Conservation (phyloP, 371 early-diverging fungal genomes). For the Conidiobolus incongruus region DNA sequence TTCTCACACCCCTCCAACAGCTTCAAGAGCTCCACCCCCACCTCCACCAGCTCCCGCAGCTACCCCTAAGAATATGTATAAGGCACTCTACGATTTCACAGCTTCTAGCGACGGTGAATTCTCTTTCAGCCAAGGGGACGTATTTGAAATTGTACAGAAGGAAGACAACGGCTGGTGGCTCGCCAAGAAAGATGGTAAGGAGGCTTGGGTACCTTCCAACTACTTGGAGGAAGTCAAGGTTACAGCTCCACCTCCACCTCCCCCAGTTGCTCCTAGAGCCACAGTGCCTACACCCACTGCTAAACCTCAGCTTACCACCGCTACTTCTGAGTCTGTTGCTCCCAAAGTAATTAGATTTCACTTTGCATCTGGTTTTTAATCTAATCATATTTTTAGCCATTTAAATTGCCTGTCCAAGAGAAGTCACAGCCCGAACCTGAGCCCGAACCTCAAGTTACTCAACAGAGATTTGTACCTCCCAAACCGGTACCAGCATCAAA, state of each 20-base stretch:
- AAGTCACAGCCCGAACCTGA: neutral
- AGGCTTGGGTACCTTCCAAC: slow-evolving; percentile 73
- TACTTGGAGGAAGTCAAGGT: slow-evolving; percentile 35
- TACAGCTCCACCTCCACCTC: slow-evolving; percentile 25
- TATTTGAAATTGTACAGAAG: slow-evolving; percentile 52
- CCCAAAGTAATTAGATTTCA: neutral
- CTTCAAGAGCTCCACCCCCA: slow-evolving; percentile 24
- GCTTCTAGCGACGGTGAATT: slow-evolving; percentile 39
- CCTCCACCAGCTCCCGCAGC: slow-evolving; percentile 25
- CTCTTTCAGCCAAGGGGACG: slow-evolving; percentile 34
- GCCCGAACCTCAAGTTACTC: neutral
- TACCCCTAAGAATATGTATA: slow-evolving; percentile 23
- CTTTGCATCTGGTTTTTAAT: neutral
- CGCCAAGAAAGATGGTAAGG: slow-evolving; percentile 36
- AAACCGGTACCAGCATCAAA: neutral
- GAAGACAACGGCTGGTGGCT: slow-evolving; percentile 77
- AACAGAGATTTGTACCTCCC: no score
- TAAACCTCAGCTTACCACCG: neutral
- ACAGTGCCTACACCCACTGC: neutral
- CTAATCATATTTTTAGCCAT: no score
- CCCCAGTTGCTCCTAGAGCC: slow-evolving; percentile 19
- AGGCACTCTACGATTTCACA: slow-evolving; percentile 49
- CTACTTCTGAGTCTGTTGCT: neutral
- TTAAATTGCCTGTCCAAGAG: no score
- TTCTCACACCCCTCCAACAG: slow-evolving; percentile 5